Evolutionary conservation across 1,284 basidiomycete species (phyloP), one percentile per base, ranked within the genome.

Genomic region (Ustilago xerochloae): DNA sequence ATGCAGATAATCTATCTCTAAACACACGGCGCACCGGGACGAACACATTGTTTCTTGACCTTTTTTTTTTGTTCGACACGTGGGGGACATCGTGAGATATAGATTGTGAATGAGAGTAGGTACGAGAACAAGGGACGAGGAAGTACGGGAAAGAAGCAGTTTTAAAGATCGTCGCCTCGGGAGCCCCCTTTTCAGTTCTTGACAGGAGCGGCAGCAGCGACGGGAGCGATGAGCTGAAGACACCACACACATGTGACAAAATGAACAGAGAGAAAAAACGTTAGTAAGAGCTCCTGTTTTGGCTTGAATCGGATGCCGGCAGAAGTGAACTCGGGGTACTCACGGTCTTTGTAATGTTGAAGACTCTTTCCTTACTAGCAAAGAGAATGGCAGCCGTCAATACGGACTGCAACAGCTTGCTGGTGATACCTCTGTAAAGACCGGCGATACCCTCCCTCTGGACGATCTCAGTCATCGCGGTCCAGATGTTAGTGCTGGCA

Each of bases 371-470:
- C 77, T 84, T 84, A 43, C 68, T 73, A 22, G 76, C 70, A 41
- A 84, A 84, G n/a, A 84, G 72, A 36, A 84, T 82, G 2, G 81
- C 83, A 10, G 83, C 83, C 3, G 83, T 84, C 15, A 83, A 55
- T 15, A 84, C 81, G 39, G 65, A 73, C 64, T 84, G 83, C 10
- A 83, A 63, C 46, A 84, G 56, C 78, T 84, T 84, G 72, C 71
- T 73, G 6, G 69, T 55, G 61, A 84, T 78, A 46, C 83, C 83
- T 26, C 81, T 67, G 77, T 84, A 84, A n/a, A 84, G 71, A 18
- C 82, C 82, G 0, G 76, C 67, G 41, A 80, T 51, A 29, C 82
- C 82, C 47, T 84, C 82, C 33, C 61, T 52, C 41, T 81, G 63
- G 8, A 84, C 75, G 55, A 84, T 79, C 38, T 84, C 82, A 51